Percentiles rank a stretch among this genome's conserved stretches.
phyloP scores from a whole-genome alignment of 495 filamentous ascomycete genomes.

The Immersiella caudata region DNA sequence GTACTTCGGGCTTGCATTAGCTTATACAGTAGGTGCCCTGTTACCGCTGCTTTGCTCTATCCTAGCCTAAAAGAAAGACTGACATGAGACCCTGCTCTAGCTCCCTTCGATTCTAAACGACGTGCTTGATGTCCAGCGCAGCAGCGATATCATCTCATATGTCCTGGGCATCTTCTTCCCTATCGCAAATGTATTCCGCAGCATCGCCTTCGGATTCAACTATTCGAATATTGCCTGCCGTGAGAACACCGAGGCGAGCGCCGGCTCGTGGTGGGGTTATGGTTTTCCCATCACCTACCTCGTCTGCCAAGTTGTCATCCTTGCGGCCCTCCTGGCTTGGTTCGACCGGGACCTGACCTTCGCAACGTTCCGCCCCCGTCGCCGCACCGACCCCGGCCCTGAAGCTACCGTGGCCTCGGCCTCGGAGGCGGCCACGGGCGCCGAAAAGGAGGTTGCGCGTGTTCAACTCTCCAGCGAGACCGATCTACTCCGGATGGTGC shows the following conservation, averaged over 20 bases:
- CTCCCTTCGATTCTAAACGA: constrained; percentile 64
- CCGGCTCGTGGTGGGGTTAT: constrained; percentile 70
- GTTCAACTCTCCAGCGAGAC: constrained; percentile 40
- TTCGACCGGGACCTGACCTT: constrained; percentile 62
- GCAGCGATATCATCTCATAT: constrained; percentile 57
- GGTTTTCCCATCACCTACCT: constrained; percentile 77
- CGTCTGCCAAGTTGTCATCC: constrained; percentile 63
- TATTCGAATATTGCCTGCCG: constrained; percentile 69
- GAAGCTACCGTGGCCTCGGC: not conserved
- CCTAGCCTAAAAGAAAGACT: not conserved
- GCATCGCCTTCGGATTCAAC: constrained; percentile 72
- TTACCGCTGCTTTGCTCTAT: not conserved
- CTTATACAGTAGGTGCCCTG: constrained; percentile 16
- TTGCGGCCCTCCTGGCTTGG: constrained; percentile 69
- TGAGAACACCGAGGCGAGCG: constrained; percentile 58
- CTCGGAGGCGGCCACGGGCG: constrained; percentile 29
- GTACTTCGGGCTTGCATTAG: constrained; percentile 24
- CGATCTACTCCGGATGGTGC: constrained; percentile 72
- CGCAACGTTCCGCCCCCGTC: not conserved
- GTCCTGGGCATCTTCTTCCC: constrained; percentile 68
- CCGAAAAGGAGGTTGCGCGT: constrained; percentile 40
- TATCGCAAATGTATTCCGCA: constrained; percentile 64
- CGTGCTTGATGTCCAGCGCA: constrained; percentile 63
- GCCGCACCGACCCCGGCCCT: not conserved
- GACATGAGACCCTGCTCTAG: constrained; percentile 61